phyloP scores from a whole-genome alignment of 2,329 filamentous ascomycete genomes.

The Paracorniculantispora psalliotae region DNA sequence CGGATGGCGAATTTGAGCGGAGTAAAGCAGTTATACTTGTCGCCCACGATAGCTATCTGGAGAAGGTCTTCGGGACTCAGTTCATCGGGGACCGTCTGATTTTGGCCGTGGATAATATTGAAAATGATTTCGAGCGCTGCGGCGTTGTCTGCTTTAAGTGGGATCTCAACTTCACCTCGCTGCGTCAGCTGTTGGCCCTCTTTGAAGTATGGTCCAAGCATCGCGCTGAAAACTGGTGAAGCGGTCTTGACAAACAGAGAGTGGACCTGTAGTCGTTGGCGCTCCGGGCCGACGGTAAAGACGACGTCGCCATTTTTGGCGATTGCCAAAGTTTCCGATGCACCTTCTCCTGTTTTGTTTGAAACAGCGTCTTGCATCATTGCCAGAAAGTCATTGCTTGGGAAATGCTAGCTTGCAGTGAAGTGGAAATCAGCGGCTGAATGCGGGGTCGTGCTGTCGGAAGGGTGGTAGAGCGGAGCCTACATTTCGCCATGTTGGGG shows the following conservation, averaged over 20 bases:
- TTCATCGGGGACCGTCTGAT: conserved; percentile 20
- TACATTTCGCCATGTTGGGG: no score
- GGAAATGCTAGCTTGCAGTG: no score
- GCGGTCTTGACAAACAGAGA: conserved; percentile 21
- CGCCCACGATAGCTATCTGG: conserved; percentile 22
- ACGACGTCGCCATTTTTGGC: conserved; percentile 17
- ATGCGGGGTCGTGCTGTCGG: no score
- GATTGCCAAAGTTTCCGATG: no score
- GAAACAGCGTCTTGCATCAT: no score
- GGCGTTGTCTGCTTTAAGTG: conserved; percentile 26
- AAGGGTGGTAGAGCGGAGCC: no score
- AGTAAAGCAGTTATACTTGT: conserved; percentile 23
- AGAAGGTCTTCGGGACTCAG: conserved; percentile 23
- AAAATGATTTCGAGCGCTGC: conserved; percentile 27
- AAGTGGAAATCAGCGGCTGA: no score
- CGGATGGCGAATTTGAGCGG: conserved; percentile 1
- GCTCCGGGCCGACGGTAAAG: conserved; percentile 15
- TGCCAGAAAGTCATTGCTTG: no score
- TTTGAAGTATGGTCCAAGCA: conserved; percentile 20
- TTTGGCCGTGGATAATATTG: conserved; percentile 26
- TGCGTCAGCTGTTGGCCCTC: conserved; percentile 18
- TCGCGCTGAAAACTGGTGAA: conserved; percentile 24
- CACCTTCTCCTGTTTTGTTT: no score
- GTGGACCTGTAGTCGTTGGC: conserved; percentile 14
- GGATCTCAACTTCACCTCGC: conserved; percentile 19